phyloP scores from a whole-genome alignment of 139 green algal genomes.

The Chlamydomonas sp. region DNA sequence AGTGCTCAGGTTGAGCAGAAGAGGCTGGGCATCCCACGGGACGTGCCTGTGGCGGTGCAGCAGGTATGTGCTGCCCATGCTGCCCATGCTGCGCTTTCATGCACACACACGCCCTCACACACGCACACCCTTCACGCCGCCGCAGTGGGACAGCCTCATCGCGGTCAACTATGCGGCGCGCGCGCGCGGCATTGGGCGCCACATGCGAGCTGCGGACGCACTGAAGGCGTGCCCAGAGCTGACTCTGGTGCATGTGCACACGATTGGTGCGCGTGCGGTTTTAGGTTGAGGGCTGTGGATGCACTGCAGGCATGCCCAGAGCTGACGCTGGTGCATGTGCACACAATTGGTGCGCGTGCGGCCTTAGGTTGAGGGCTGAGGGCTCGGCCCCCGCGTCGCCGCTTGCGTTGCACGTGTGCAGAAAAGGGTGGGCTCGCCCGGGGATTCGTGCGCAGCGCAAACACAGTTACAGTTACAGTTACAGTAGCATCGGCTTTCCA shows the following conservation, averaged over 20 bases:
- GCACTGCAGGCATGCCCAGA: constrained; percentile 68
- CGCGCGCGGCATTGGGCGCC: constrained; percentile 61
- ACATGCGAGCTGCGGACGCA: constrained; percentile 70
- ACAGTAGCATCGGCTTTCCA: no score
- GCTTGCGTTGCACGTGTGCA: no score
- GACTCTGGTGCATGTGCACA: constrained; percentile 77
- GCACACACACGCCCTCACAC: no score
- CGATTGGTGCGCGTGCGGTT: constrained; percentile 50
- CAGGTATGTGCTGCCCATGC: no score
- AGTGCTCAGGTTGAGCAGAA: constrained; percentile 31
- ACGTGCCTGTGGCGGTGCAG: constrained; percentile 71
- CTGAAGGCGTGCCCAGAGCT: constrained; percentile 69
- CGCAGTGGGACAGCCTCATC: constrained; percentile 60
- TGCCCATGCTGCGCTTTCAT: no score
- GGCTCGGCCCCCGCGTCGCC: no score
- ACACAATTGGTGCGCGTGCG: constrained; percentile 36
- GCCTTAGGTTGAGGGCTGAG: no score
- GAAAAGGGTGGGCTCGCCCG: no score
- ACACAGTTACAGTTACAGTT: no score
- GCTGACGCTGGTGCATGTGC: constrained; percentile 75
- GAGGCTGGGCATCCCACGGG: constrained; percentile 54
- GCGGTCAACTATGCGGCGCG: constrained; percentile 87
- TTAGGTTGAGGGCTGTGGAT: constrained; percentile 43
- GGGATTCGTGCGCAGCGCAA: no score
- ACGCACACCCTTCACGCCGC: background rate